A percentile compares a stretch with the other conserved stretches of the same genome.
Evolutionary conservation across 2,329 filamentous ascomycete genomes (phyloP).

Genomic region (Zasmidium cellare): DNA sequence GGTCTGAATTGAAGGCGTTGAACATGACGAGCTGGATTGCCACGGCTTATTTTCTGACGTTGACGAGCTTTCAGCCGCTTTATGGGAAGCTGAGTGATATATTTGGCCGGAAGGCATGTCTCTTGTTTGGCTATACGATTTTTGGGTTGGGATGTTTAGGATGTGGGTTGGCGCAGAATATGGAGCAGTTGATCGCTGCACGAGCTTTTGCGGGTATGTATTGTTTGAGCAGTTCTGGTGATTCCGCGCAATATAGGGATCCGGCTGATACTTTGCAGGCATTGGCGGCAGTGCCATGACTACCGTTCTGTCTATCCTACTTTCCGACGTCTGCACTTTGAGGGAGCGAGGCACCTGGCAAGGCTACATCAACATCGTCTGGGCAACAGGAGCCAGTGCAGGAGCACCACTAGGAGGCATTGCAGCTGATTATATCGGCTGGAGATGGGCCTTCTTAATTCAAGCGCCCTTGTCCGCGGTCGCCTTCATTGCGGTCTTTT

Average conservation of each 20-base stretch:
- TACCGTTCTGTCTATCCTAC: constrained; percentile 66
- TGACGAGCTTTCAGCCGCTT: constrained; percentile 73
- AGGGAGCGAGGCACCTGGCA: constrained; percentile 73
- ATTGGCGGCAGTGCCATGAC: constrained; percentile 73
- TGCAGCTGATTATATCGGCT: neutral
- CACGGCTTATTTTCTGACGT: constrained; percentile 69
- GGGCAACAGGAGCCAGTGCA: constrained; percentile 64
- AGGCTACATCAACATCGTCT: constrained; percentile 72
- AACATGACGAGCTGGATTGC: constrained; percentile 77
- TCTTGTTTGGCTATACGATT: constrained; percentile 64
- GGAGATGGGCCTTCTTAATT: constrained; percentile 58
- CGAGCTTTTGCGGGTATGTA: constrained; percentile 52
- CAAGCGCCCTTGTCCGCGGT: constrained; percentile 69
- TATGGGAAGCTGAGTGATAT: constrained; percentile 72
- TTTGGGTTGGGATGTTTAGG: constrained; percentile 66
- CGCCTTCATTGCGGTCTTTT: constrained; percentile 63
- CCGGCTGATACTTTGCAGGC: constrained; percentile 34
- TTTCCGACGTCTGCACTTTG: constrained; percentile 70
- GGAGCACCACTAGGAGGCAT: constrained; percentile 72
- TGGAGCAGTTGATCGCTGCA: constrained; percentile 65
- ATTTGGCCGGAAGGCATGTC: constrained; percentile 66
- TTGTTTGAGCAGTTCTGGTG: too few relatives aligned
- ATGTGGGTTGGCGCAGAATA: constrained; percentile 64
- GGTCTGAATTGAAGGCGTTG: constrained; percentile 71
- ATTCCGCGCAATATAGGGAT: too few relatives aligned